These are phyloP conservation scores for Suillus ampliporus DNA, from an alignment of 768 basidiomycete genomes.

Conservation along the genomic window DNA sequence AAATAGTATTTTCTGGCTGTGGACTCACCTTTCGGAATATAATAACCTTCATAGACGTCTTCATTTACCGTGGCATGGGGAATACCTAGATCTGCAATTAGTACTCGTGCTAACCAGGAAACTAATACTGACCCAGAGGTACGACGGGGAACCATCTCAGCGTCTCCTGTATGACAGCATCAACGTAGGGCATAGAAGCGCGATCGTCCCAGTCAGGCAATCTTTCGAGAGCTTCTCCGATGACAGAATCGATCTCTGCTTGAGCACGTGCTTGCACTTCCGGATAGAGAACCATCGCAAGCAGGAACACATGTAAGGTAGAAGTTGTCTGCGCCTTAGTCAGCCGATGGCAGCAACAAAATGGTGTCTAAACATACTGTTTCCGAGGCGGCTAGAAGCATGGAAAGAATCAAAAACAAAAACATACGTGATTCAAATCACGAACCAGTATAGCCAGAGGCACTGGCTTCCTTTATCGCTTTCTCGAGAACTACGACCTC, in stretches of 20 bases:
- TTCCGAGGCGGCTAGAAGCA: slow-evolving; percentile 27
- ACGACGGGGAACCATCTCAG: slow-evolving; percentile 29
- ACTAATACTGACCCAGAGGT: slow-evolving; percentile 17
- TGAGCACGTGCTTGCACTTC: slow-evolving; percentile 28
- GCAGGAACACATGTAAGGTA: slow-evolving; percentile 24
- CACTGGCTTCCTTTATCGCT: slow-evolving; percentile 28
- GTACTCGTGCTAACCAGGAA: neutral
- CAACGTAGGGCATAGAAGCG: slow-evolving; percentile 25
- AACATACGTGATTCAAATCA: slow-evolving; percentile 12
- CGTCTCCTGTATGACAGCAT: slow-evolving; percentile 28
- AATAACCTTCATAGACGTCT: slow-evolving; percentile 49
- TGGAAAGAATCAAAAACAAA: slow-evolving; percentile 3
- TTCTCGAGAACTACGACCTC: slow-evolving; percentile 23
- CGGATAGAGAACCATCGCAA: slow-evolving; percentile 33
- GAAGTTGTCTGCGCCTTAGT: slow-evolving; percentile 22
- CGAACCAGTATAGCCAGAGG: slow-evolving; percentile 26
- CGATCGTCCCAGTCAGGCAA: slow-evolving; percentile 28
- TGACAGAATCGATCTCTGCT: slow-evolving; percentile 24
- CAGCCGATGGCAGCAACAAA: neutral
- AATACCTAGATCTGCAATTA: slow-evolving; percentile 24
- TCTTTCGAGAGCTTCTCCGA: slow-evolving; percentile 25
- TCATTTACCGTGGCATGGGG: slow-evolving; percentile 42
- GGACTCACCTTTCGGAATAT: slow-evolving; percentile 48
- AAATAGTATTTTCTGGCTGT: neutral
- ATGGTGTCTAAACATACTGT: slow-evolving; percentile 18